Percentiles rank a stretch among this genome's conserved stretches.
Evolutionary conservation across 192 early-diverging fungal genomes (phyloP).

Genomic region (Phycomyces nitens): DNA sequence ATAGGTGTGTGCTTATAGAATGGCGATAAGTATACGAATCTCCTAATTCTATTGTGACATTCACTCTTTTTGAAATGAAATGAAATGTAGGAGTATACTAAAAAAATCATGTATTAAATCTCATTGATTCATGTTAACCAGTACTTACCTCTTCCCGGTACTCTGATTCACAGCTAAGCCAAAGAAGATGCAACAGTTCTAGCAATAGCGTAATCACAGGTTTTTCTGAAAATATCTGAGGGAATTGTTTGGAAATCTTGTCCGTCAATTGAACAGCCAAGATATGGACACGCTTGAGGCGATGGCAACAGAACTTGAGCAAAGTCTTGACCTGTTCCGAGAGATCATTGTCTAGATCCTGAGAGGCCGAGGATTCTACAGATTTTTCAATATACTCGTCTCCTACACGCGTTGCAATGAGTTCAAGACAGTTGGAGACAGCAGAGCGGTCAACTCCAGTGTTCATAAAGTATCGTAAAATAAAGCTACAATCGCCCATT

Average conservation of each 20-base stretch:
- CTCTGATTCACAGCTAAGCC: conserved; percentile 73
- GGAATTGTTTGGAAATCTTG: conserved; percentile 57
- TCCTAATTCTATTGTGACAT: conserved; percentile 65
- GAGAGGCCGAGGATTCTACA: conserved; percentile 39
- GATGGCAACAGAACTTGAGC: conserved; percentile 63
- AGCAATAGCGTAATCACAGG: conserved; percentile 65
- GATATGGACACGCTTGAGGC: conserved; percentile 64
- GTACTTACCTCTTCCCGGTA: conserved; percentile 56
- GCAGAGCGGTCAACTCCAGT: conserved; percentile 73
- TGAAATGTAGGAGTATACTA: conserved; percentile 64
- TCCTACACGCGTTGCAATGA: conserved; percentile 60
- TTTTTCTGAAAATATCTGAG: conserved; percentile 78
- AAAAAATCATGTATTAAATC: no score
- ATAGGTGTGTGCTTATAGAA: conserved; percentile 57
- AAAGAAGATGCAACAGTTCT: conserved; percentile 78
- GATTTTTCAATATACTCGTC: conserved; percentile 45
- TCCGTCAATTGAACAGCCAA: conserved; percentile 60
- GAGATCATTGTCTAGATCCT: conserved; percentile 45
- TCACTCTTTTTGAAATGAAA: conserved; percentile 58
- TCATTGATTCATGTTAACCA: not conserved
- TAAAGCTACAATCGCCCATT: conserved; percentile 61
- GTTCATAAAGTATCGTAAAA: conserved; percentile 83
- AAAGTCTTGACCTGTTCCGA: conserved; percentile 54
- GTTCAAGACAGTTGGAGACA: conserved; percentile 69
- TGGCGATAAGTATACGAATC: conserved; percentile 73